Evolutionary conservation across 352 stramenopile genomes (phyloP), one percentile per base, ranked within the genome.

Genomic region (Phytophthora ohioensis): DNA sequence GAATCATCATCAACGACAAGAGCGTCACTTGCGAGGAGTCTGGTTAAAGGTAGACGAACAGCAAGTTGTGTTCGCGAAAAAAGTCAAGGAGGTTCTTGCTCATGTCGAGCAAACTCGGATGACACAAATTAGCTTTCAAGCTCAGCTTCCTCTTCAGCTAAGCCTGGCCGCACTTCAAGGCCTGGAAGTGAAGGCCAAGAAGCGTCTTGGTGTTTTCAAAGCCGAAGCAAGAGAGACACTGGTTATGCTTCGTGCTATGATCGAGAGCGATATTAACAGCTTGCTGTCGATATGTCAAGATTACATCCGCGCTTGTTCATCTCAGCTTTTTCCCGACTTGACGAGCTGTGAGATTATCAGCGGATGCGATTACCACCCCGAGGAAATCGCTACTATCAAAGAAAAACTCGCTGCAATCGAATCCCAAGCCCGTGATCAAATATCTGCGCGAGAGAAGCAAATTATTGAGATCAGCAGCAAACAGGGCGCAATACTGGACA

Each of bases 101-200:
- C 49, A 80, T 15, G 64, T 81, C 3, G 81, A 82, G 17, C 71
- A 88, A 27, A 68, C 79, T 7, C 65, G 78, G 2, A 67, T 84
- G 21, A 71, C 77, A 21, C 83, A 91, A 46, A 75, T 95, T 27
- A 67, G 60, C 3, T 80, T 94, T 31, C 71, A 87, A 57, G 64
- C 77, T 15, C 82, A 91, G 21, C 73, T 98, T 7, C 79, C 87
- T n/a, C 76, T 93, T 54, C 85, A 92, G 48, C 57, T 69, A 4
- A 96, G 78, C 34, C 74, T 97, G 4, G 92, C 92, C 17, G 82
- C 88, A 12, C 78, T 97, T 11, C 92, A 97, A 57, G 91, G 92
- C 2, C 63, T 95, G 9, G 88, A 96, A 57, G 83, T 79, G n/a
- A 91, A 88, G 56, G 82, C 80, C n/a, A 95, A 96, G 57, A 91